Evolutionary conservation across 2,329 filamentous ascomycete genomes (phyloP), one percentile per base, ranked within the genome.

Genomic region (Penicillium sclerotigenum): DNA sequence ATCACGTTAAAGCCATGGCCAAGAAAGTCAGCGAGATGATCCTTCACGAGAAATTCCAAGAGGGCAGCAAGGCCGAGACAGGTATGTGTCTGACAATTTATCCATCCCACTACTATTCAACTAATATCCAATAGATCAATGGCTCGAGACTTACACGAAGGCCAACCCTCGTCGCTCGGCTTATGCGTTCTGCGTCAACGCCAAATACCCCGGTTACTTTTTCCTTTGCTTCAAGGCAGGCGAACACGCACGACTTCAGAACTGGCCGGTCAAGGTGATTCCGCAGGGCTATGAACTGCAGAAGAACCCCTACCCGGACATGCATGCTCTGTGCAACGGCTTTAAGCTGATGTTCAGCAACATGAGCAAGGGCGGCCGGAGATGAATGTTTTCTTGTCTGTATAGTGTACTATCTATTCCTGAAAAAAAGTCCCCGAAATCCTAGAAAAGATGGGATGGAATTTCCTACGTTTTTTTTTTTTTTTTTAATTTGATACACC

Each of bases 1-100:
- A 94, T 69, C 94, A 99, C 71, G 90, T 99, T 71, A 94, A 96
- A 78, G 90, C 92, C 50, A 99, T 97, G 94, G 89, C 91, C 18
- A 90, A 88, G 75, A 99, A 99, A 81, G 93, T 97, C 49, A 91
- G 96, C 63, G 93, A 99, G 79, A 87, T 99, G 80, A 94, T 91
- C 81, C 85, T 88, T 63, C 88, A 97, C 73, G 93, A 97, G 72
- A 96, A 96, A 75, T 99, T 89, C 80, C 91, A 96, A 76, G 85
- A 85, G 60, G 87, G 88, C 58, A 92, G 86, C 59, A 87, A 87
- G 68, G 81, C 86, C 59, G 89, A 94, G 68, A 89, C 91, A 60
- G 92, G 93, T 96, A 87, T 80, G 89, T 80, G 43, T 53, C 33
- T 52, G 41, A 59, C 40, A 18, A 26, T 28, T 13, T 16, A 18